Evolutionary conservation across 2,329 filamentous ascomycete genomes (phyloP).

Genomic region (Colletotrichum sp.): DNA sequence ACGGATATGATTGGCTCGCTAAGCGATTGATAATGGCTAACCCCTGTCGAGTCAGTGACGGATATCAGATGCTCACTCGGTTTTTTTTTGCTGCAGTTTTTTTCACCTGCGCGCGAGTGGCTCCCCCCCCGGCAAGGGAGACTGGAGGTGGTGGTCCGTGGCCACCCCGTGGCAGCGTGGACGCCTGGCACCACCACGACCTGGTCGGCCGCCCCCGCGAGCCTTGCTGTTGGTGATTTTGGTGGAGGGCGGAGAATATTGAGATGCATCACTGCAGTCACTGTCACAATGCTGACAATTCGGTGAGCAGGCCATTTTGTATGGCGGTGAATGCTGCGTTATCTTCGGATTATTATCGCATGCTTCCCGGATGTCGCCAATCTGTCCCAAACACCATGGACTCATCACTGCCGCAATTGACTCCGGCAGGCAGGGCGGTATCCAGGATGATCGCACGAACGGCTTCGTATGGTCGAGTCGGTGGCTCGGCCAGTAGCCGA

Average conservation of each 20-base stretch:
- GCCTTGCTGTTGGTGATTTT: background rate
- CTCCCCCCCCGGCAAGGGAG: background rate
- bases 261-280: background rate
- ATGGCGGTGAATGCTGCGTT: background rate
- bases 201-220: background rate
- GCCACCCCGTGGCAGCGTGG: background rate
- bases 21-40: slow-evolving; percentile 26
- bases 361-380: background rate
- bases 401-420: background rate
- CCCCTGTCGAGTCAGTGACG: slow-evolving; percentile 35
- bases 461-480: background rate
- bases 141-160: background rate
- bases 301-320: background rate
- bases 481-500: background rate
- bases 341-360: background rate
- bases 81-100: background rate
- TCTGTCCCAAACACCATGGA: background rate
- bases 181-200: background rate
- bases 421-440: background rate
- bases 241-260: background rate
- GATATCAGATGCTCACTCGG: slow-evolving; percentile 39
- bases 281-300: background rate
- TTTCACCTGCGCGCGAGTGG: background rate
- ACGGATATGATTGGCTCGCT: slow-evolving; percentile 35
- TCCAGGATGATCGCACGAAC: background rate